These are phyloP conservation scores for Staphylotrichum longicolle DNA, from an alignment of 495 filamentous ascomycete species.

Conservation along the genomic window DNA sequence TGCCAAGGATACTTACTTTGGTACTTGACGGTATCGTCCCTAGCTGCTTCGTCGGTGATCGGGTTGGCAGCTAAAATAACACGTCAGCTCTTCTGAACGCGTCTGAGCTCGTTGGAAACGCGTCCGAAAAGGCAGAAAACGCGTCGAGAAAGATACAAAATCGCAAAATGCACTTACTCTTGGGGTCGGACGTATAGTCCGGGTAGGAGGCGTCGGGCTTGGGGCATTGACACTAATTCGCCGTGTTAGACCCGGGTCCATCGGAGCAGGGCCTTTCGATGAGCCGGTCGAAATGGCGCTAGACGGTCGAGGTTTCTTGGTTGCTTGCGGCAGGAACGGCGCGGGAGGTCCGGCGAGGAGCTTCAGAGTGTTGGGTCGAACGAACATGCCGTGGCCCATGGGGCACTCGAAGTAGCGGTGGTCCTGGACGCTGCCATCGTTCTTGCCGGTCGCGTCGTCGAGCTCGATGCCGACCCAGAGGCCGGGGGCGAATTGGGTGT, in stretches of 20 bases:
- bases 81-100: neutral
- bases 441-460: slow-evolving; percentile 80
- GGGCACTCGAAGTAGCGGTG: slow-evolving; percentile 87
- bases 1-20: no score
- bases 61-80: slow-evolving; percentile 64
- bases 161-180: slow-evolving; percentile 50
- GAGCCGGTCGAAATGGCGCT: slow-evolving; percentile 37
- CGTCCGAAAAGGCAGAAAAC: neutral
- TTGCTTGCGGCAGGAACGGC: slow-evolving; percentile 26
- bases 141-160: neutral
- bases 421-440: slow-evolving; percentile 88
- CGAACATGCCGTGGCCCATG: slow-evolving; percentile 82
- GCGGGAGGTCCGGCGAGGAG: slow-evolving; percentile 57
- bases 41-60: slow-evolving; percentile 77
- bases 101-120: neutral
- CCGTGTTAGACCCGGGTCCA: slow-evolving; percentile 54
- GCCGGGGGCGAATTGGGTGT: slow-evolving; percentile 72
- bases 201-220: slow-evolving; percentile 58
- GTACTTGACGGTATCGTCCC: slow-evolving; percentile 53
- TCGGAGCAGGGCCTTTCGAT: slow-evolving; percentile 35
- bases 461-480: slow-evolving; percentile 93
- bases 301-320: slow-evolving; percentile 21
- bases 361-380: slow-evolving; percentile 61
- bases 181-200: no score
- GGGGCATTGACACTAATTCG: slow-evolving; percentile 65